These are phyloP conservation scores for Endotrypanum monterogeii DNA, from an alignment of 208 protist species.

Conservation along the genomic window DNA sequence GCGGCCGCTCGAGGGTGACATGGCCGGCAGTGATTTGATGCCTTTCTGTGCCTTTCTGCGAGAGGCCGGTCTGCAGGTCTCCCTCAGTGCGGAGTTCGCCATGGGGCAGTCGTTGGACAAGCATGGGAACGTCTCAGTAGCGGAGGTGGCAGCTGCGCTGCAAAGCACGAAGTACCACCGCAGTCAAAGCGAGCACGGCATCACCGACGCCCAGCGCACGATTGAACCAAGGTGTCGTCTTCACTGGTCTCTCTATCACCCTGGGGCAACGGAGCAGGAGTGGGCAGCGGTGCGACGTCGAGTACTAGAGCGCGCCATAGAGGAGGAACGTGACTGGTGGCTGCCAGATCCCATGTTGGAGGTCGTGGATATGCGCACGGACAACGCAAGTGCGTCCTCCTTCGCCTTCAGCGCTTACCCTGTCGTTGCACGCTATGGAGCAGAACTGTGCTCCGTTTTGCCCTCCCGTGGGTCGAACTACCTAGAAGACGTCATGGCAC, in stretches of 20 bases:
- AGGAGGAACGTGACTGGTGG: conserved; percentile 84
- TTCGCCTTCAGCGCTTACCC: conserved; percentile 42
- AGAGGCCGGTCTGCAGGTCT: conserved; percentile 73
- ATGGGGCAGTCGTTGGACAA: conserved; percentile 70
- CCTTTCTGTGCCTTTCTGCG: conserved; percentile 75
- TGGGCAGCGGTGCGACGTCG: conserved; percentile 69
- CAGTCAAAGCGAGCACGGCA: conserved; percentile 45
- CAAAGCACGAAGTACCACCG: conserved; percentile 47
- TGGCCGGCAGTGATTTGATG: conserved; percentile 52
- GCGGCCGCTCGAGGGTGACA: conserved; percentile 16
- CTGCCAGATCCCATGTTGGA: conserved; percentile 75
- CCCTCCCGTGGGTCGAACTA: conserved; percentile 41
- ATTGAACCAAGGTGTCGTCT: conserved; percentile 59
- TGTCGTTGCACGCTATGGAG: conserved; percentile 66
- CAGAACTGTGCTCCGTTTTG: conserved; percentile 66
- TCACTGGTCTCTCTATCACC: conserved; percentile 82
- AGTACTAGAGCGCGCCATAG: conserved; percentile 64
- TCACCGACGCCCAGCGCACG: conserved; percentile 56
- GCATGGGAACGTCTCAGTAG: conserved; percentile 53
- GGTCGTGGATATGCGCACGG: conserved; percentile 50
- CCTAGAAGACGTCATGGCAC: conserved; percentile 21
- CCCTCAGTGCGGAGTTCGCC: conserved; percentile 74
- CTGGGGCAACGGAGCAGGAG: conserved; percentile 72
- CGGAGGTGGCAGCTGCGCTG: conserved; percentile 45
- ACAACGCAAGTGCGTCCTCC: conserved; percentile 33